A percentile compares a stretch with the other conserved stretches of the same genome.
phyloP scores from a whole-genome alignment of 208 protist genomes.

The Crithidia bombi region DNA sequence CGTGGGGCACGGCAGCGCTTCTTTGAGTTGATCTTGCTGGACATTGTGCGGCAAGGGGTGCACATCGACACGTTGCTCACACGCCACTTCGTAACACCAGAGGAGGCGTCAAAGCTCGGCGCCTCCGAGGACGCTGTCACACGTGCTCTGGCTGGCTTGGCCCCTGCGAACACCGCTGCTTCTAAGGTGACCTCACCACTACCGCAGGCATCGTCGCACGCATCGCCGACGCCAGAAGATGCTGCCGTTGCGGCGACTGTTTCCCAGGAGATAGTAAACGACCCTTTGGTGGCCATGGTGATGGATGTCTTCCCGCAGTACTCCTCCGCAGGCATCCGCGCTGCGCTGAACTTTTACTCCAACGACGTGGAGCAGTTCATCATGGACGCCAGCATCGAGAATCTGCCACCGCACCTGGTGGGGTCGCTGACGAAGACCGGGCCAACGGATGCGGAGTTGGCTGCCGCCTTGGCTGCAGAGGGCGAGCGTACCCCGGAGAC shows the following conservation, averaged over 20 bases:
- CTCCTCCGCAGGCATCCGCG: slow-evolving; percentile 48
- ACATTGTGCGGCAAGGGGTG: slow-evolving; percentile 78
- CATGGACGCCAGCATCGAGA: slow-evolving; percentile 84
- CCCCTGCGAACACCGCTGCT: neutral
- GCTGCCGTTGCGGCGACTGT: neutral
- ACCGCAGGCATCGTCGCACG: neutral
- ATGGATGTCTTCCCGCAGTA: slow-evolving; percentile 86
- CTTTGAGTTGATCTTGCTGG: slow-evolving; percentile 75
- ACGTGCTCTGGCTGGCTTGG: slow-evolving; percentile 45
- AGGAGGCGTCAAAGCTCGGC: slow-evolving; percentile 70
- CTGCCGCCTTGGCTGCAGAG: slow-evolving; percentile 21
- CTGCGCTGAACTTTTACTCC: slow-evolving; percentile 82
- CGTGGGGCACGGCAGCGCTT: slow-evolving; percentile 57
- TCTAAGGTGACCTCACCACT: no score
- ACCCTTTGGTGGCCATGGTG: slow-evolving; percentile 77
- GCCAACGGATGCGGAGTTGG: slow-evolving; percentile 23
- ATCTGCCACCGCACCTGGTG: slow-evolving; percentile 82
- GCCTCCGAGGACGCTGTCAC: slow-evolving; percentile 69
- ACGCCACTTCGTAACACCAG: slow-evolving; percentile 56
- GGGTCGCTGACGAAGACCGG: slow-evolving; percentile 40
- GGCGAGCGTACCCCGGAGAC: slow-evolving; percentile 6
- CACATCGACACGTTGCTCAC: slow-evolving; percentile 70
- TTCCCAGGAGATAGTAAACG: slow-evolving; percentile 13
- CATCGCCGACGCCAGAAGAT: neutral
- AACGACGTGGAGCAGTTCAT: slow-evolving; percentile 91